phyloP scores from a whole-genome alignment of 129 eudicot genomes.

The Kitagawia praeruptora region DNA sequence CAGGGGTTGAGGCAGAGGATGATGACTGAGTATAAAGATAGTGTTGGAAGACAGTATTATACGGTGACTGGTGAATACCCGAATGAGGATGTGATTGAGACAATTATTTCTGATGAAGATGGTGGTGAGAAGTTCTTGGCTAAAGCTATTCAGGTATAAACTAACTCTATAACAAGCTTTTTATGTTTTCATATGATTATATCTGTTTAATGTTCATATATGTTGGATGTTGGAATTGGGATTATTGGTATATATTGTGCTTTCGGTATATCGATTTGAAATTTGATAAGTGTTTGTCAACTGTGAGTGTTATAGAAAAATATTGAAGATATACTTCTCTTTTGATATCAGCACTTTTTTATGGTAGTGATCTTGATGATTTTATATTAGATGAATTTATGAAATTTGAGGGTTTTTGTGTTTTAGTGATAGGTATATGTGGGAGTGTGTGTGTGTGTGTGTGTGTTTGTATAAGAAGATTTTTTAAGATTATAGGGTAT shows the following conservation, averaged over 20 bases:
- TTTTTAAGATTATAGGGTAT: no score
- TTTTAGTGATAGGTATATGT: no score
- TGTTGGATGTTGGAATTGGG: neutral
- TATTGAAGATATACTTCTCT: no score
- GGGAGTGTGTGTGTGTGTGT: neutral
- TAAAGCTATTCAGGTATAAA: slow-evolving; percentile 71
- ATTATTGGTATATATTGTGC: neutral
- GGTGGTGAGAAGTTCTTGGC: slow-evolving; percentile 71
- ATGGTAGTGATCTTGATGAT: no score
- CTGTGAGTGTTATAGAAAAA: neutral
- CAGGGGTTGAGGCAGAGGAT: slow-evolving; percentile 71
- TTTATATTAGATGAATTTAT: no score
- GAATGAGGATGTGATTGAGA: slow-evolving; percentile 66
- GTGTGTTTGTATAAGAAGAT: no score
- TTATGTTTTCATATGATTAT: neutral
- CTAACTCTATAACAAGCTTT: neutral
- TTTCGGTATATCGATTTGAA: neutral
- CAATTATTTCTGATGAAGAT: slow-evolving; percentile 48
- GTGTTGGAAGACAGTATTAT: slow-evolving; percentile 64
- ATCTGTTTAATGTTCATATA: neutral
- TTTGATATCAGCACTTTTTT: no score
- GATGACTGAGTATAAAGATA: slow-evolving; percentile 84
- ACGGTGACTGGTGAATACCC: slow-evolving; percentile 79
- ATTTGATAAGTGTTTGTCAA: neutral
- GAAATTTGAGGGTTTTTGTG: no score